Conservation (phyloP, 495 filamentous ascomycete species). For the Mytilinidion resinicola region DNA sequence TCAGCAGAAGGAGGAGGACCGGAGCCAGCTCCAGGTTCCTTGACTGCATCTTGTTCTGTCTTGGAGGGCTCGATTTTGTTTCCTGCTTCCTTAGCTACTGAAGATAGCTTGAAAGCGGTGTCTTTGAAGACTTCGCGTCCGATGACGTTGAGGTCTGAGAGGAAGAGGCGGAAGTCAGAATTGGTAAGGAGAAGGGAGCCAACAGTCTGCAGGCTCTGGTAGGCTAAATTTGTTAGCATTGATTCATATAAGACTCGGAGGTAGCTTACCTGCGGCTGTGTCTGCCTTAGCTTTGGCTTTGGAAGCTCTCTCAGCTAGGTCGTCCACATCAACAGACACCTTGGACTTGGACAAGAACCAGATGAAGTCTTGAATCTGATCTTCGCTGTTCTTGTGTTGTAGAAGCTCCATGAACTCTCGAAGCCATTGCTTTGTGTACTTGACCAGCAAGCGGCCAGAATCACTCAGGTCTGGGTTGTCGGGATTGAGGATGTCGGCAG, state of each 20-base stretch:
- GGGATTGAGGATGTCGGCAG: slow-evolving; percentile 71
- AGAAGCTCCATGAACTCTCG: slow-evolving; percentile 69
- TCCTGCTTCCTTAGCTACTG: slow-evolving; percentile 63
- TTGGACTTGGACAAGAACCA: slow-evolving; percentile 75
- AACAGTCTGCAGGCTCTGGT: slow-evolving; percentile 76
- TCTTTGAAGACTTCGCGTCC: slow-evolving; percentile 82
- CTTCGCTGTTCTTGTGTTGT: slow-evolving; percentile 71
- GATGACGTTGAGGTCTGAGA: slow-evolving; percentile 73
- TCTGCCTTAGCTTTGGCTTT: slow-evolving; percentile 68
- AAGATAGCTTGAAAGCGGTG: slow-evolving; percentile 70
- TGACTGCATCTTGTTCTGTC: slow-evolving; percentile 51
- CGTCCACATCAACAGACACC: slow-evolving; percentile 60
- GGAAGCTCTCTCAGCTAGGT: slow-evolving; percentile 56
- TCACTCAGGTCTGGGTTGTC: slow-evolving; percentile 69
- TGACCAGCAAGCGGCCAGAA: slow-evolving; percentile 65
- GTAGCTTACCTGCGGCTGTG: slow-evolving; percentile 60
- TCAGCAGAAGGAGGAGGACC: slow-evolving; percentile 49
- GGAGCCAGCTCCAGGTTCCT: slow-evolving; percentile 52
- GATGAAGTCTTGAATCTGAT: slow-evolving; percentile 85
- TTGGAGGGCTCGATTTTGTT: slow-evolving; percentile 62
- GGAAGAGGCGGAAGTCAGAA: slow-evolving; percentile 79
- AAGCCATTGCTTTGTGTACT: slow-evolving; percentile 65
- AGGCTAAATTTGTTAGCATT: slow-evolving; percentile 47
- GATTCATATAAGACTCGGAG: neutral
- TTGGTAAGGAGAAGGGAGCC: slow-evolving; percentile 80